Evolutionary conservation across 1,139 yeast genomes (phyloP), one percentile per base, ranked within the genome.

Genomic region (Geotrichum carabidarum): DNA sequence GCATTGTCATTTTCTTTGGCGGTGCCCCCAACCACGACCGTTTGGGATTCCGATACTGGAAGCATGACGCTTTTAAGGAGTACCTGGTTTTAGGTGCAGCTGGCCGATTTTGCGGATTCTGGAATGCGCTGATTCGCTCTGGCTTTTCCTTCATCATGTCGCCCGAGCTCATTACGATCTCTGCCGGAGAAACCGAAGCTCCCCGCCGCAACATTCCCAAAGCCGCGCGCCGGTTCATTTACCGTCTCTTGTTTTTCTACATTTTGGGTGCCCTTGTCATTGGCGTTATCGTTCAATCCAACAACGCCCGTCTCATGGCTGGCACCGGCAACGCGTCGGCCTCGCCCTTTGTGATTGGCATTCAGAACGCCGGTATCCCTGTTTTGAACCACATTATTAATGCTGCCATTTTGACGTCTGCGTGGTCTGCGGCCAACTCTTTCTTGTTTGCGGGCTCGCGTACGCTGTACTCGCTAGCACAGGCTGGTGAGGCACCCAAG

Each of bases 151-250:
- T 81, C 51, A 71, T 76, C 34, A 58, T 62, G 60, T 90, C 89
- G 32, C 86, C 95, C 60, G 91, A 84, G 69, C 75, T 83, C 63
- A 81, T 83, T 60, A 86, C 88, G 54, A 76, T 86, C 59, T 84
- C 90, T 22, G 87, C 90, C 40, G 86, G 89, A 32, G 93, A 86
- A 70, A 81, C 90, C 46, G 76, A 76, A 46, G 81, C 84, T 63
- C 91, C 91, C 56, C 75, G 84, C 67, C 74, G 76, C 62, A 74
- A 83, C 18, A 74, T 83, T 57, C 85, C 87, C 58, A 75, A 74
- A 61, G 86, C 86, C 42, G 78, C 80, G 58, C 78, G 79, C 62
- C 82, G 81, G 59, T 84, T 81, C 37, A 76, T 80, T 65, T 80
- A 82, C 78, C 76, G 87, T 70, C 76, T 82, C 59, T 65, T 82